Percentiles rank a stretch among this genome's conserved stretches.
Evolutionary conservation across 1,284 basidiomycete genomes (phyloP).

Genomic region (Irpex sp.): DNA sequence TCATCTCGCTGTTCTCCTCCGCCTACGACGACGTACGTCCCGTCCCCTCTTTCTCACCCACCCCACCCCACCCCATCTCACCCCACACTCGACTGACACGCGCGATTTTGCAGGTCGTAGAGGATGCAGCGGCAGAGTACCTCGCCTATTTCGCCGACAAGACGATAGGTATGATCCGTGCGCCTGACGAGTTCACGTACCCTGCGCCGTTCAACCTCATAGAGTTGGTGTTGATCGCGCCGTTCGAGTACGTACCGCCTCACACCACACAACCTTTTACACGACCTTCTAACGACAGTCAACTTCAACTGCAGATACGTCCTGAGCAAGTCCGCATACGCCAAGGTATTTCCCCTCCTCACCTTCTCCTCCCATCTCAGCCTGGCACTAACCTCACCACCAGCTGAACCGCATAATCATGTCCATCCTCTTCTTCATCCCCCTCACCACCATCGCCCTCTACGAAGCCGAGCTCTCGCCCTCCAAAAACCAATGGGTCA

Average conservation of each 20-base stretch:
- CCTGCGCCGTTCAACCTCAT: slow-evolving; percentile 84
- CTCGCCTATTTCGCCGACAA: slow-evolving; percentile 88
- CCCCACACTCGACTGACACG: too few species aligned
- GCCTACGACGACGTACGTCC: slow-evolving; percentile 82
- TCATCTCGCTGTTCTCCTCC: slow-evolving; percentile 92
- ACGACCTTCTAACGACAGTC: background rate
- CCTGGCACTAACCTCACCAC: background rate
- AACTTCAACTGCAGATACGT: slow-evolving; percentile 36
- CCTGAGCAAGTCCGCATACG: slow-evolving; percentile 49
- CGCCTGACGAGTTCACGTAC: slow-evolving; percentile 76
- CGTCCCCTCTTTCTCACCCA: slow-evolving; percentile 3
- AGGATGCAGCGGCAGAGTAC: slow-evolving; percentile 73
- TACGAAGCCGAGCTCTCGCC: slow-evolving; percentile 63
- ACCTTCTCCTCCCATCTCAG: slow-evolving; percentile 1
- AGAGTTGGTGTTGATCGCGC: slow-evolving; percentile 78
- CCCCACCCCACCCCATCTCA: background rate
- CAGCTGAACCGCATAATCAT: slow-evolving; percentile 79
- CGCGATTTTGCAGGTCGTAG: slow-evolving; percentile 40
- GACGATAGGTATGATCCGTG: slow-evolving; percentile 78
- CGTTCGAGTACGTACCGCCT: slow-evolving; percentile 69
- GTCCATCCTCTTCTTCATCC: slow-evolving; percentile 76
- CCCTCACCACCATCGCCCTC: slow-evolving; percentile 70
- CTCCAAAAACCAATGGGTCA: slow-evolving; percentile 57
- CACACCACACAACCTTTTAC: too few species aligned
- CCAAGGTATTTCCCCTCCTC: slow-evolving; percentile 38